These are phyloP conservation scores for Cladosporium phlei DNA, from an alignment of 2,329 filamentous ascomycete genomes.

Conservation along the genomic window DNA sequence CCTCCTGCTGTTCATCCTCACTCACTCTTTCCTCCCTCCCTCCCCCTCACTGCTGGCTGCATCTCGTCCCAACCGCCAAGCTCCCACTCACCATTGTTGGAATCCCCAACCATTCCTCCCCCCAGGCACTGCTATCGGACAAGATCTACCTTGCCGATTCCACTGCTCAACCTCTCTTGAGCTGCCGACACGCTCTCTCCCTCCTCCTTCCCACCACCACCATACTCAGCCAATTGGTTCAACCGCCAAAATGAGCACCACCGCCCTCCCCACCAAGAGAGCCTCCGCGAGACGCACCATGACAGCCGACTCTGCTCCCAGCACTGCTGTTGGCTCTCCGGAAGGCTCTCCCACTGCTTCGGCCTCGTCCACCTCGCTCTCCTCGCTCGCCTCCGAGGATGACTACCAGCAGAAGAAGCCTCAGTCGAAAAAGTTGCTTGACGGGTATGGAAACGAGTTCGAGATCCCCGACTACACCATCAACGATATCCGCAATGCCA, in stretches of 20 bases:
- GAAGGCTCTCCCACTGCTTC: constrained; percentile 59
- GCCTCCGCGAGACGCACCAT: constrained; percentile 40
- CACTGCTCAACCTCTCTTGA: too few relatives aligned
- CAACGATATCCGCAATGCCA: constrained; percentile 94
- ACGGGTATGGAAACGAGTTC: constrained; percentile 95
- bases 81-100: background rate
- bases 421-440: constrained; percentile 64
- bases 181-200: background rate
- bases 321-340: constrained; percentile 53
- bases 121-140: background rate
- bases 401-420: constrained; percentile 48
- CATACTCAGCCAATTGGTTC: background rate
- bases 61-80: constrained; percentile 12
- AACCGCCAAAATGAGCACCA: constrained; percentile 43
- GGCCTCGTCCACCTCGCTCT: constrained; percentile 82
- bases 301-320: constrained; percentile 49
- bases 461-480: constrained; percentile 92
- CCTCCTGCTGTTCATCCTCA: background rate
- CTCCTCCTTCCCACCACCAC: background rate
- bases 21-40: background rate
- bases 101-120: constrained; percentile 4
- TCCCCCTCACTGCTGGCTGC: constrained; percentile 9
- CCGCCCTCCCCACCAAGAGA: constrained; percentile 48
- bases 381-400: constrained; percentile 70
- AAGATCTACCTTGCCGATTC: too few relatives aligned